These are phyloP conservation scores for Theileria orientalis DNA, from an alignment of 169 alveolate species.

Conservation along the genomic window DNA sequence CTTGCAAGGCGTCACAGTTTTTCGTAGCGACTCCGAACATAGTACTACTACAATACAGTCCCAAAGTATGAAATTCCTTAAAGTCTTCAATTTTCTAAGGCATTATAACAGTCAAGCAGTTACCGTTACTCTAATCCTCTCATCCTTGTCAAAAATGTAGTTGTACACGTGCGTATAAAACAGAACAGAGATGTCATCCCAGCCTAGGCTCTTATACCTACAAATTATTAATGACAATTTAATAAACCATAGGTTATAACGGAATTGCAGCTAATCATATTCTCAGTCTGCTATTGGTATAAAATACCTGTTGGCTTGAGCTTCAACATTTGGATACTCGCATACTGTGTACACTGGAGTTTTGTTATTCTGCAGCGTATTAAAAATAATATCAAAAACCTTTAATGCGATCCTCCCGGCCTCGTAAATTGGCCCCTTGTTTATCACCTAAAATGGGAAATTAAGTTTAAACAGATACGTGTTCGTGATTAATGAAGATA, in stretches of 20 bases:
- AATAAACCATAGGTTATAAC: no score
- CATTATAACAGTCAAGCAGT: not conserved
- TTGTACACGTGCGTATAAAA: slow-evolving; percentile 23
- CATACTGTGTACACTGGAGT: no score
- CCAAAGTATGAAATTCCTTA: slow-evolving; percentile 49
- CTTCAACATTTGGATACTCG: slow-evolving; percentile 16
- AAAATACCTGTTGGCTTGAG: slow-evolving; percentile 2
- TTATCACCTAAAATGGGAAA: no score
- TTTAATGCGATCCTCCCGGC: no score
- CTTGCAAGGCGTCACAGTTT: slow-evolving; percentile 4
- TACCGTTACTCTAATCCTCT: slow-evolving; percentile 29
- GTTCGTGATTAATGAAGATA: no score
- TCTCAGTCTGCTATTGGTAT: slow-evolving; percentile 36
- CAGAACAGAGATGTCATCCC: slow-evolving; percentile 33
- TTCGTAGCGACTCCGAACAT: slow-evolving; percentile 33
- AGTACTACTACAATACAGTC: slow-evolving; percentile 22
- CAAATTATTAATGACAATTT: not conserved
- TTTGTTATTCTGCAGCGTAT: no score
- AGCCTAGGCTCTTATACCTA: slow-evolving; percentile 44
- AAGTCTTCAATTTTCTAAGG: slow-evolving; percentile 41
- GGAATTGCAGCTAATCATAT: slow-evolving; percentile 11
- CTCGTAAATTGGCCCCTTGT: no score
- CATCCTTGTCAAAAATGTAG: slow-evolving; percentile 15
- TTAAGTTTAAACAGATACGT: no score
- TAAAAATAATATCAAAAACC: no score